Conservation (phyloP, 2,329 filamentous ascomycete genomes). For the Bipolaris bicolor region DNA sequence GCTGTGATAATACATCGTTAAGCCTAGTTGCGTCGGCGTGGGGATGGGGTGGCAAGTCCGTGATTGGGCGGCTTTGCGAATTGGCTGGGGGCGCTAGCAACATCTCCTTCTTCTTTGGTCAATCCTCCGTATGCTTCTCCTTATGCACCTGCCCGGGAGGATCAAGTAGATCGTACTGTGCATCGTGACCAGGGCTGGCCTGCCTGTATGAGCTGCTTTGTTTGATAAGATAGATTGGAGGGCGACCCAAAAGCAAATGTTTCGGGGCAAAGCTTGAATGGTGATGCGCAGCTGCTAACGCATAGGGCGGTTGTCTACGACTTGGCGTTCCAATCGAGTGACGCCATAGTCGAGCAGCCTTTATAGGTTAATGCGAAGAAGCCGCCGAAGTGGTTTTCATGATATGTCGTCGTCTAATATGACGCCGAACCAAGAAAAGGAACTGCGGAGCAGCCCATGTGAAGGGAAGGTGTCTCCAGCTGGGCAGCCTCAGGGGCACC, state of each 20-base stretch:
- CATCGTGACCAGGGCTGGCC: conserved; percentile 1
- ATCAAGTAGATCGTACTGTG: conserved; percentile 16
- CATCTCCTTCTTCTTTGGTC: conserved; percentile 24
- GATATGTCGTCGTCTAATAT: not conserved
- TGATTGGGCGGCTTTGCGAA: conserved; percentile 19
- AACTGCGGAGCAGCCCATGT: not conserved
- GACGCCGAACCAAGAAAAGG: not conserved
- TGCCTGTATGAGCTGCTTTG: conserved; percentile 6
- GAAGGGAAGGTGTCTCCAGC: not conserved
- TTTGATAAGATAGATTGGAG: conserved; percentile 23
- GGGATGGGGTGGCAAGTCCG: conserved; percentile 3
- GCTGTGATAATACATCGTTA: conserved; percentile 12
- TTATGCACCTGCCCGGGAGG: conserved; percentile 22
- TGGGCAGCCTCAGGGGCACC: not conserved
- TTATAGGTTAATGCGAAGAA: not conserved
- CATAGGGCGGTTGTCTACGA: conserved; percentile 13
- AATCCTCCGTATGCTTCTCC: conserved; percentile 15
- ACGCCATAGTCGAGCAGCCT: not conserved
- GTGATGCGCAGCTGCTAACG: conserved; percentile 8
- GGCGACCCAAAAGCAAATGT: conserved; percentile 11
- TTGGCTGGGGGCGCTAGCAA: conserved; percentile 20
- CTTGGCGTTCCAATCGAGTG: conserved; percentile 7
- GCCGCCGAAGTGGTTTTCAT: not conserved
- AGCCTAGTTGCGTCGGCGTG: conserved; percentile 2
- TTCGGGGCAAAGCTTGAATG: conserved; percentile 7